A percentile compares a stretch with the other conserved stretches of the same genome.
These are phyloP conservation scores for Suillus ampliporus DNA, from an alignment of 768 basidiomycete genomes.

Conservation along the genomic window DNA sequence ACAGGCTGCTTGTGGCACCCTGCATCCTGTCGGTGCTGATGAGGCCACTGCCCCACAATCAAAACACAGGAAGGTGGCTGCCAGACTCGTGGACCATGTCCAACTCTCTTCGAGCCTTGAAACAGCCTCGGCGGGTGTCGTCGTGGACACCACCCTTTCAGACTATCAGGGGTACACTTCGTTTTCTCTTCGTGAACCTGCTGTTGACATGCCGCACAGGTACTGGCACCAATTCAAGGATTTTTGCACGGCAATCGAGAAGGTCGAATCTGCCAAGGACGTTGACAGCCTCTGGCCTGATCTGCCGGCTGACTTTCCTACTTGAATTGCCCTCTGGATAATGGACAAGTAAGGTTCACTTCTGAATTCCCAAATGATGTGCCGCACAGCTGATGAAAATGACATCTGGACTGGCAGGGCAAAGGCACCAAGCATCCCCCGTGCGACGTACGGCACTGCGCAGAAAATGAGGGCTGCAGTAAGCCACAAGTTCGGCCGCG, in stretches of 20 bases:
- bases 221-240: slow-evolving; percentile 21
- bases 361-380: too few species aligned
- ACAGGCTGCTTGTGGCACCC: slow-evolving; percentile 1
- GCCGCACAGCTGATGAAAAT: slow-evolving; percentile 32
- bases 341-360: slow-evolving; percentile 32
- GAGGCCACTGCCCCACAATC: background rate
- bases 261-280: slow-evolving; percentile 19
- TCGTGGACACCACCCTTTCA: slow-evolving; percentile 33
- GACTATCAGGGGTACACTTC: slow-evolving; percentile 35
- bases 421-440: background rate
- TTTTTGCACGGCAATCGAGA: slow-evolving; percentile 17
- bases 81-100: background rate
- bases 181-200: background rate
- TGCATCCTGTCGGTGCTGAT: background rate
- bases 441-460: slow-evolving; percentile 35
- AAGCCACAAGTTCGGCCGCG: slow-evolving; percentile 36
- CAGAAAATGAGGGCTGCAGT: slow-evolving; percentile 44
- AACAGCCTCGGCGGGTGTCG: slow-evolving; percentile 33
- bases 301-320: slow-evolving; percentile 24
- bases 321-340: slow-evolving; percentile 35
- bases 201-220: slow-evolving; percentile 7
- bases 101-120: background rate
- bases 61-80: background rate
- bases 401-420: slow-evolving; percentile 24
- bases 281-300: slow-evolving; percentile 16